These are phyloP conservation scores for Didymella sp. DNA, from an alignment of 2,329 filamentous ascomycete genomes.

Conservation along the genomic window DNA sequence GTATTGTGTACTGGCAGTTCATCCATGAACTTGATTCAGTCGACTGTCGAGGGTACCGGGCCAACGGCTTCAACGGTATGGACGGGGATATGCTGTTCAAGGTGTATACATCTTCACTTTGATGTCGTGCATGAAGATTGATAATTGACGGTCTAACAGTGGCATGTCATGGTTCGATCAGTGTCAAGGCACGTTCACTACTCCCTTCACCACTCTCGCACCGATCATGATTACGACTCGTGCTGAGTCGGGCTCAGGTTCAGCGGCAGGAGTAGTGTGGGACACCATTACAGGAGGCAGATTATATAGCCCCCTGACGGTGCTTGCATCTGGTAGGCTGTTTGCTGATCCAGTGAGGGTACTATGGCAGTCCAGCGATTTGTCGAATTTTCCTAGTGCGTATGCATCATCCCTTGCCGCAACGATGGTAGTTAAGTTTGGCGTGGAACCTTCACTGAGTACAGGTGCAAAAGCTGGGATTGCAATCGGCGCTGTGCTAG, in stretches of 20 bases:
- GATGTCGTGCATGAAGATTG: neutral
- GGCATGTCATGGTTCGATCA: neutral
- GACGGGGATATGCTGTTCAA: neutral
- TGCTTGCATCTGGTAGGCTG: neutral
- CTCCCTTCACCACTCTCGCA: neutral
- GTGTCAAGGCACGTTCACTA: neutral
- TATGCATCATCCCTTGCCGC: neutral
- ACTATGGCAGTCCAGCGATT: neutral
- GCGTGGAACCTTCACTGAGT: neutral
- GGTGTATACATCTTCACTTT: neutral
- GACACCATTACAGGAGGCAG: neutral
- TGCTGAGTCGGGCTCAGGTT: neutral
- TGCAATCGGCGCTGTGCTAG: neutral
- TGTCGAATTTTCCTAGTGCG: neutral
- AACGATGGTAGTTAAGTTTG: neutral
- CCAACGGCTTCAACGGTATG: neutral
- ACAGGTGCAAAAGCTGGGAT: neutral
- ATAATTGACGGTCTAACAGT: neutral
- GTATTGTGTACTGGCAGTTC: neutral
- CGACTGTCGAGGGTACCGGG: neutral
- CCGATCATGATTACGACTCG: neutral
- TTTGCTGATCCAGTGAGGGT: neutral
- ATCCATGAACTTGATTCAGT: neutral
- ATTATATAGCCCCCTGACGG: neutral
- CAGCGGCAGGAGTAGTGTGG: neutral